Percentiles rank a stretch among this genome's conserved stretches.
Evolutionary conservation across 495 filamentous ascomycete genomes (phyloP).

Genomic region (Penicillium pancosmium): DNA sequence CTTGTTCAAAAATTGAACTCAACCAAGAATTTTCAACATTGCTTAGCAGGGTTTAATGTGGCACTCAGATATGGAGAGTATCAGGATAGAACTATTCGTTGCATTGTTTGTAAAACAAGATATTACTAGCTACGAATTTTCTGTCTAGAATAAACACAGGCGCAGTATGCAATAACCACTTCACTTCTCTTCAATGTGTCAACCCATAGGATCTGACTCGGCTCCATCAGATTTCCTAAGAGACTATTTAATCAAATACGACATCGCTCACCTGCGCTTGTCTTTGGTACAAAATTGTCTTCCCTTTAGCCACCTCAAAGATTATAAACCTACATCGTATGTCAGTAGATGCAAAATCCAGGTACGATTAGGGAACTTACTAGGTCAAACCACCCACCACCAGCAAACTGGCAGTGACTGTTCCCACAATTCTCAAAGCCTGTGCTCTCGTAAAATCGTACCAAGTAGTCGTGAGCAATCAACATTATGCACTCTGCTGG

Average conservation of each 20-base stretch:
- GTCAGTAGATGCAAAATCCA: no score
- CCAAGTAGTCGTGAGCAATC: conserved; percentile 29
- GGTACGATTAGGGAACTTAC: conserved; percentile 6
- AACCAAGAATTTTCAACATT: not conserved
- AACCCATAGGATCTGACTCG: no score
- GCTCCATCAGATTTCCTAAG: no score
- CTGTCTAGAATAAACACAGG: no score
- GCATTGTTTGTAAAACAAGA: not conserved
- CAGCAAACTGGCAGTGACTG: conserved; percentile 22
- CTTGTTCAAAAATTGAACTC: not conserved
- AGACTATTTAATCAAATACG: no score
- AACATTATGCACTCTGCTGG: conserved; percentile 13
- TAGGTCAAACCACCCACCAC: conserved; percentile 28
- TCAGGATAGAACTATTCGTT: not conserved
- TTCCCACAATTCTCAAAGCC: conserved; percentile 24
- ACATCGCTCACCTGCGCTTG: no score
- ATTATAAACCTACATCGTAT: no score
- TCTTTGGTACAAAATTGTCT: no score
- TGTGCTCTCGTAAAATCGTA: conserved; percentile 28
- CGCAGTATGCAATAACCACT: no score
- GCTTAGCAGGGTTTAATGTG: not conserved
- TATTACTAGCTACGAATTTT: not conserved
- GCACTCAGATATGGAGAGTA: not conserved
- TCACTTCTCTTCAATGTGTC: no score
- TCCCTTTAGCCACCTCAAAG: no score